Evolutionary conservation across 106 monocot genomes (phyloP).

Genomic region (Amphibolis antarctica): DNA sequence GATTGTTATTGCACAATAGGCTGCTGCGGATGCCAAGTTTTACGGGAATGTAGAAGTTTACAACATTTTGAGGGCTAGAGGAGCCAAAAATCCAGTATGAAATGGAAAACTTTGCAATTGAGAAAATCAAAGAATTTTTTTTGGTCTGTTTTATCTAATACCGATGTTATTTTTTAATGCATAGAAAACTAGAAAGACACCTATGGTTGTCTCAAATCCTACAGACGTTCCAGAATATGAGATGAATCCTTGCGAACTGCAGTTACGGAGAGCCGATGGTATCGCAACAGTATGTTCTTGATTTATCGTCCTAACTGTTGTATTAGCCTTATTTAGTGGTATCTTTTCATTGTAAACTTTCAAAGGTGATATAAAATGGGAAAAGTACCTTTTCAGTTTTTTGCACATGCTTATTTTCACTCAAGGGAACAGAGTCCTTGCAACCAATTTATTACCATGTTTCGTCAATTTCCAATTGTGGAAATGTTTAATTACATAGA

Average conservation of each 20-base stretch:
- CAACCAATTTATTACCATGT: too few relatives aligned
- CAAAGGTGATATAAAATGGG: not conserved
- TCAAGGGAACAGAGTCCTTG: too few relatives aligned
- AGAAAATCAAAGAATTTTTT: not conserved
- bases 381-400: not conserved
- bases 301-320: not conserved
- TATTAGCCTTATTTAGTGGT: not conserved
- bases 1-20: slow-evolving; percentile 17
- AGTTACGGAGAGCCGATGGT: slow-evolving; percentile 51
- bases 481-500: not conserved
- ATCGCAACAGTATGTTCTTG: slow-evolving; percentile 34
- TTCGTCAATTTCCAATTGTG: too few relatives aligned
- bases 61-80: slow-evolving; percentile 42
- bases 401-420: too few relatives aligned
- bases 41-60: slow-evolving; percentile 54
- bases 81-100: slow-evolving; percentile 62
- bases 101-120: not conserved
- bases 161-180: not conserved
- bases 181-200: slow-evolving; percentile 70
- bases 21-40: slow-evolving; percentile 57
- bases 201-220: slow-evolving; percentile 87
- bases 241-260: slow-evolving; percentile 69
- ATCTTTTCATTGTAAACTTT: not conserved
- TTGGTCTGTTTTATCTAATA: not conserved
- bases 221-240: slow-evolving; percentile 93